Evolutionary conservation across 1,139 yeast genomes (phyloP).

Genomic region (Kodamaea derodonti): DNA sequence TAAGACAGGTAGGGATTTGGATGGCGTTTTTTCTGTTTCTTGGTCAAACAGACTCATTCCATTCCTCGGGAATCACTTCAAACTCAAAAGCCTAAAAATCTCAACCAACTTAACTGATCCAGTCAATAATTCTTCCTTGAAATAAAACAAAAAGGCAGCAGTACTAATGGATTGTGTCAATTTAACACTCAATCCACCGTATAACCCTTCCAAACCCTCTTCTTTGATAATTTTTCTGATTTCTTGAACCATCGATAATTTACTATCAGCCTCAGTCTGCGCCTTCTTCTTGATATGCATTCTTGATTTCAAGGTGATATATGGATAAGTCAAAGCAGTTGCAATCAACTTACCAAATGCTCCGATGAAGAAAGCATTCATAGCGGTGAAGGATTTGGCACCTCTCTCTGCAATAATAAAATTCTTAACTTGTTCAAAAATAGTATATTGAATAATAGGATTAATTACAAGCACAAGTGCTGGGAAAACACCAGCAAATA

Average conservation of each 20-base stretch:
- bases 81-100: slow-evolving; percentile 17
- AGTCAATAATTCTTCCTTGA: slow-evolving; percentile 76
- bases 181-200: slow-evolving; percentile 78
- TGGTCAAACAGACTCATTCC: too few species aligned
- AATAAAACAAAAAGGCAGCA: slow-evolving; percentile 86
- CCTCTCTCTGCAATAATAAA: slow-evolving; percentile 54
- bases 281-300: slow-evolving; percentile 65
- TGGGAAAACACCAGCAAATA: slow-evolving; percentile 83
- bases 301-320: slow-evolving; percentile 83
- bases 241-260: slow-evolving; percentile 42
- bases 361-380: slow-evolving; percentile 81
- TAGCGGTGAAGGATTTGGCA: slow-evolving; percentile 44
- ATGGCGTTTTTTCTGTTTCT: too few species aligned
- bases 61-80: slow-evolving; percentile 15
- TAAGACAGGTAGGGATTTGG: too few species aligned
- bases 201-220: slow-evolving; percentile 75
- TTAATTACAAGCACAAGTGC: slow-evolving; percentile 82
- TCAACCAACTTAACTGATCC: slow-evolving; percentile 40
- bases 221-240: slow-evolving; percentile 51
- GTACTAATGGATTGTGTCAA: slow-evolving; percentile 79
- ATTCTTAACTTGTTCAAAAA: slow-evolving; percentile 82
- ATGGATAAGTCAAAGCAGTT: slow-evolving; percentile 84
- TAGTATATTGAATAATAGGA: slow-evolving; percentile 89
- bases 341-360: slow-evolving; percentile 88
- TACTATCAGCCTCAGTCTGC: slow-evolving; percentile 13